Conservation (phyloP, 352 stramenopile genomes). For the Globisporangium barbulae region DNA sequence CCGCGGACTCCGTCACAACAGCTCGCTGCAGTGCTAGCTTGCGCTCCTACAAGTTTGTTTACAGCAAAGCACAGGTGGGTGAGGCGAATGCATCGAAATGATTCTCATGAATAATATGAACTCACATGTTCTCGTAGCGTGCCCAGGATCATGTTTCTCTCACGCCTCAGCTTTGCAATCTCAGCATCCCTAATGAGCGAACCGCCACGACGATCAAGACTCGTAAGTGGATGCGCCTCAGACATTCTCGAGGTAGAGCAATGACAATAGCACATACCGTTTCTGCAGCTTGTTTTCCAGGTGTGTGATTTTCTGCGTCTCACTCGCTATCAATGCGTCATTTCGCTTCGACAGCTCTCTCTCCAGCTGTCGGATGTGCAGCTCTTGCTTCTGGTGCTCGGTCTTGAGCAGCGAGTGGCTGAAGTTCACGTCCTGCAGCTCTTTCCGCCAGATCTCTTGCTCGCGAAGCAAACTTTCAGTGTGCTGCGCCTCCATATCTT, state of each 20-base stretch:
- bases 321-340: slow-evolving; percentile 34
- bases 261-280: slow-evolving; percentile 21
- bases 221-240: neutral
- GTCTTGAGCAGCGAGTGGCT: slow-evolving; percentile 45
- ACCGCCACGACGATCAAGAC: neutral
- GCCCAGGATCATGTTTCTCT: slow-evolving; percentile 60
- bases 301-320: slow-evolving; percentile 39
- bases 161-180: slow-evolving; percentile 49
- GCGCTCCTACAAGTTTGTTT: slow-evolving; percentile 22
- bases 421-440: slow-evolving; percentile 50
- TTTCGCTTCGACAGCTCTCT: slow-evolving; percentile 52
- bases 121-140: slow-evolving; percentile 47
- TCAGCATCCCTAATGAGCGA: slow-evolving; percentile 44
- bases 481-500: slow-evolving; percentile 33
- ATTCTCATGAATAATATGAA: neutral
- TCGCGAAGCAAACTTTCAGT: slow-evolving; percentile 38
- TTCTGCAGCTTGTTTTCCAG: slow-evolving; percentile 42
- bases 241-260: neutral
- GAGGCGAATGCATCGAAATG: neutral
- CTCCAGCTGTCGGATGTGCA: slow-evolving; percentile 56
- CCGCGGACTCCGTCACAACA: slow-evolving; percentile 14
- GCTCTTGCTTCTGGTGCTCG: slow-evolving; percentile 58
- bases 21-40: slow-evolving; percentile 22
- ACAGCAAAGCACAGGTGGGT: neutral
- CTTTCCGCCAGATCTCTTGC: slow-evolving; percentile 52